A percentile compares a stretch with the other conserved stretches of the same genome.
Evolutionary conservation across 2,329 filamentous ascomycete genomes (phyloP).

Genomic region (Diaporthe sp.): DNA sequence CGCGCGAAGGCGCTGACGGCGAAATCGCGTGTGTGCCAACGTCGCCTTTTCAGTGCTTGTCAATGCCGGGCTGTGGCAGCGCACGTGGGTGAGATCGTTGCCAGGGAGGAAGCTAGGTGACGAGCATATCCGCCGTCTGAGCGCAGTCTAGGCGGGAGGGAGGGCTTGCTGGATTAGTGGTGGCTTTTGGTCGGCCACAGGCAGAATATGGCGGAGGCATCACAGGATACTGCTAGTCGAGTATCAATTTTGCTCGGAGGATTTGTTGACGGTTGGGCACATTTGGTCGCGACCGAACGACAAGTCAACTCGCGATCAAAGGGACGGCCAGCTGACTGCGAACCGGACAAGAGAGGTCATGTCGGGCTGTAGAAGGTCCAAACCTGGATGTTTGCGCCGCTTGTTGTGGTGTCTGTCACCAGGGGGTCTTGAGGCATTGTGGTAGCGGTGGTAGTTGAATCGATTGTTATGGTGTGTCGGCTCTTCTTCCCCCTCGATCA

Average conservation of each 20-base stretch:
- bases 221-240: conserved; percentile 35
- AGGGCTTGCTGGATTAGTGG: not conserved
- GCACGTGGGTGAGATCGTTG: not conserved
- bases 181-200: not conserved
- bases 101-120: not conserved
- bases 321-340: conserved; percentile 12
- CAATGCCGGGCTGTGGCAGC: not conserved
- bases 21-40: not conserved
- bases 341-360: conserved; percentile 1
- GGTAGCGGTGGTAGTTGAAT: conserved; percentile 39
- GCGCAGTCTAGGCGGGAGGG: conserved; percentile 14
- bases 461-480: conserved; percentile 23
- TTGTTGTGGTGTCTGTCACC: conserved; percentile 14
- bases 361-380: conserved; percentile 2
- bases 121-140: conserved; percentile 6
- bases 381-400: conserved; percentile 21
- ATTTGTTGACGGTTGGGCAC: not conserved
- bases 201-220: conserved; percentile 7
- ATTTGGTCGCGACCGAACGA: conserved; percentile 12
- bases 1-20: not conserved
- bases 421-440: conserved; percentile 8
- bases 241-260: conserved; percentile 32
- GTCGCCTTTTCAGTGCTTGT: not conserved
- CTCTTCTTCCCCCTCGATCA: not conserved
- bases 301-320: conserved; percentile 17